Evolutionary conservation across 441 rosid genomes (phyloP).

Genomic region (Gossypium laxum): DNA sequence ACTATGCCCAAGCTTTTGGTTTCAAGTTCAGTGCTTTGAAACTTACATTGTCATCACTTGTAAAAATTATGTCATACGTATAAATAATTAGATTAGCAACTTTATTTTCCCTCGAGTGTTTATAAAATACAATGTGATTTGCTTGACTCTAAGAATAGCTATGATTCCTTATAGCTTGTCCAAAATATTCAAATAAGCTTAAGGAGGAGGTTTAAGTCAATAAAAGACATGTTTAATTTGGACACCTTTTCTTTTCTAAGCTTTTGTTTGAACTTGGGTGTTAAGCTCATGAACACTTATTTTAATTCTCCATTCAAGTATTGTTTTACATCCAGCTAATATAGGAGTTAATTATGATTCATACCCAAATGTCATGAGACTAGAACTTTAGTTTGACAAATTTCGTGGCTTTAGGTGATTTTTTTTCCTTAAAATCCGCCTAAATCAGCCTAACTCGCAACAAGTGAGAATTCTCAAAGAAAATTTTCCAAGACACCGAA

Average conservation of each 20-base stretch:
- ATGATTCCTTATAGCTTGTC: not conserved
- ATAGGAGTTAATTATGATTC: too few species aligned
- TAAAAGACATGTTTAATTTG: not conserved
- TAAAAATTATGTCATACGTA: not conserved
- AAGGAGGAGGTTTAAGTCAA: not conserved
- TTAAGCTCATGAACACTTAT: not conserved
- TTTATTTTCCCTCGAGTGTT: not conserved
- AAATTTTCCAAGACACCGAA: too few species aligned
- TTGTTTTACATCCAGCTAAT: too few species aligned
- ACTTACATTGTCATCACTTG: not conserved
- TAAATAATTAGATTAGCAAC: not conserved
- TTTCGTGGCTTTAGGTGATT: too few species aligned
- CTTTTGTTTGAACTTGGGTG: not conserved
- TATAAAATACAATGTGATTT: not conserved
- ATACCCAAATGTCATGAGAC: too few species aligned
- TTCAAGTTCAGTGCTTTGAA: not conserved
- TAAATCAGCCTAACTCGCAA: too few species aligned
- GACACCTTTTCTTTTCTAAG: not conserved
- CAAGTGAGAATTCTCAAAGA: too few species aligned
- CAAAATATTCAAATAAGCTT: not conserved
- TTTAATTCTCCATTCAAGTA: too few species aligned
- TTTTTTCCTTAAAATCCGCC: too few species aligned
- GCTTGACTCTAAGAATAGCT: not conserved
- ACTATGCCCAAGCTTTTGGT: not conserved
- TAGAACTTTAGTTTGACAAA: too few species aligned